Conservation (phyloP, 108 stramenopile genomes). For the Fragilariopsis cylindrus region DNA sequence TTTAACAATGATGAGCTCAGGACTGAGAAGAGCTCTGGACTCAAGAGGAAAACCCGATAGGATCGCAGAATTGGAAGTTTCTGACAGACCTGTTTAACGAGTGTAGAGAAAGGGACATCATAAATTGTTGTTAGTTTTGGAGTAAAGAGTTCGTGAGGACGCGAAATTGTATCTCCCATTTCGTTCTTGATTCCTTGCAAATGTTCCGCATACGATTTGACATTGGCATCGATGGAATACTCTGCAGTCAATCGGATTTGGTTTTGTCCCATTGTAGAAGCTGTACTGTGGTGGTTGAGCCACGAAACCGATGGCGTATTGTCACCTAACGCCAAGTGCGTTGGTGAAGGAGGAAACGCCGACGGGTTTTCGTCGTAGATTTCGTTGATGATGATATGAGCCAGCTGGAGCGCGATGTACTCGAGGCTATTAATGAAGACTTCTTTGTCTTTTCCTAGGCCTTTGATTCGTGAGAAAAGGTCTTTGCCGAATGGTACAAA, state of each 20-base stretch:
- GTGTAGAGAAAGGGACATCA: not conserved
- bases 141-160: not conserved
- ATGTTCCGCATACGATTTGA: not conserved
- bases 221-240: not conserved
- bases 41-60: constrained; percentile 3
- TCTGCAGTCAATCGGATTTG: not conserved
- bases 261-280: not conserved
- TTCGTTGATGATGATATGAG: too few species aligned
- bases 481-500: not conserved
- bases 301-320: not conserved
- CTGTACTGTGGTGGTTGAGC: not conserved
- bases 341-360: too few species aligned
- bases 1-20: constrained; percentile 1
- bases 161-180: constrained; percentile 8
- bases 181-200: not conserved
- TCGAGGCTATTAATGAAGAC: not conserved
- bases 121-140: not conserved
- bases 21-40: constrained; percentile 8
- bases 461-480: constrained; percentile 1
- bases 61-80: not conserved
- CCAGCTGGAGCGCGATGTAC: not conserved
- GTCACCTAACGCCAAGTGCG: not conserved
- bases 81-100: constrained; percentile 10
- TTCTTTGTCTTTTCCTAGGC: not conserved
- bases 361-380: too few species aligned